These are phyloP conservation scores for Schizochytrium sp. DNA, from an alignment of 108 stramenopile genomes.

Conservation along the genomic window DNA sequence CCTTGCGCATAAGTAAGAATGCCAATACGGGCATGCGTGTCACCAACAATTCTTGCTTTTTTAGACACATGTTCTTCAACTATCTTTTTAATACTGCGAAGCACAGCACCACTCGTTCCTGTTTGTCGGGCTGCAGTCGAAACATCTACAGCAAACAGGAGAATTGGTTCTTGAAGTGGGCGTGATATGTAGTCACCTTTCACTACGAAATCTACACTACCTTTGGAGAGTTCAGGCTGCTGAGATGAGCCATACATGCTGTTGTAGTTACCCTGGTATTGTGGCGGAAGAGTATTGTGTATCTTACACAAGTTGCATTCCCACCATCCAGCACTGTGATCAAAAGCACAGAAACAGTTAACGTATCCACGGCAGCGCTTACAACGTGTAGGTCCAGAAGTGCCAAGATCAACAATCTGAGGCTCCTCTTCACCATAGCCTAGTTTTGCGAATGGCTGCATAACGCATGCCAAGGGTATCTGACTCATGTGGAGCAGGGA, in stretches of 20 bases:
- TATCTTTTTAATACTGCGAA: slow-evolving; percentile 37
- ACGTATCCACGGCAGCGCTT: slow-evolving; percentile 48
- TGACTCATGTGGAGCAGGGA: background rate
- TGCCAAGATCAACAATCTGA: slow-evolving; percentile 21
- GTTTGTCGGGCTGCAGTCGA: slow-evolving; percentile 39
- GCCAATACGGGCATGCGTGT: slow-evolving; percentile 17
- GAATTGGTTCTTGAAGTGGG: background rate
- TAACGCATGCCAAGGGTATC: slow-evolving; percentile 32
- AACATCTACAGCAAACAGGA: slow-evolving; percentile 49
- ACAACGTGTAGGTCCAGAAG: background rate
- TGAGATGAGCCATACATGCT: slow-evolving; percentile 50
- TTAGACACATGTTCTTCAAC: background rate
- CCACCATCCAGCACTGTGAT: slow-evolving; percentile 57
- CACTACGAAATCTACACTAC: slow-evolving; percentile 48
- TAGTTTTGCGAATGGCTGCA: slow-evolving; percentile 30
- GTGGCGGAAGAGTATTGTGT: slow-evolving; percentile 25
- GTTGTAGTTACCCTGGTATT: slow-evolving; percentile 59
- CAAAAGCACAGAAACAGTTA: slow-evolving; percentile 33
- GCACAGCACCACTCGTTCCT: background rate
- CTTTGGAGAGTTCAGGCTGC: slow-evolving; percentile 53
- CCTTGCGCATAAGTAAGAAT: slow-evolving; percentile 35
- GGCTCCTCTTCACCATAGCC: background rate
- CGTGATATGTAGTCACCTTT: slow-evolving; percentile 50
- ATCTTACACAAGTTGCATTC: slow-evolving; percentile 47
- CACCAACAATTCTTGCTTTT: background rate